phyloP scores from a whole-genome alignment of 148 eudicot species.

The Silene uniflora region DNA sequence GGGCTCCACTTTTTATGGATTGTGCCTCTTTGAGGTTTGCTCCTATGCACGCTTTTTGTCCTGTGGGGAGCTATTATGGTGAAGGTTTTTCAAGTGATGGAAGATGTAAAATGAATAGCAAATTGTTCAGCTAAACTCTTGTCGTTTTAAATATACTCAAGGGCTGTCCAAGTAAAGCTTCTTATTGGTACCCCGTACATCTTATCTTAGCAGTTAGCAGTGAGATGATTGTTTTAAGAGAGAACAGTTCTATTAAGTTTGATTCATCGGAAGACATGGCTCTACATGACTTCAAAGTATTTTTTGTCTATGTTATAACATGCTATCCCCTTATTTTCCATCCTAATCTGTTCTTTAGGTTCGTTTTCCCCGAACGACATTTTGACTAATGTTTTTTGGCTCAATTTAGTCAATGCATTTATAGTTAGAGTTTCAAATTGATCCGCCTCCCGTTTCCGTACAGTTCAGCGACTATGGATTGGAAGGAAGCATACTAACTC shows the following conservation, averaged over 20 bases:
- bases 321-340: neutral
- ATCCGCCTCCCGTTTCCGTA: neutral
- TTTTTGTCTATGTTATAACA: neutral
- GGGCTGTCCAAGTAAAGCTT: neutral
- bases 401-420: neutral
- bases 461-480: conserved; percentile 59
- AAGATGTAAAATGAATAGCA: neutral
- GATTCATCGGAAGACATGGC: neutral
- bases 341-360: neutral
- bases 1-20: too few relatives aligned
- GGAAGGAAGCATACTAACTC: conserved; percentile 63
- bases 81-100: neutral
- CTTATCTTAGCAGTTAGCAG: neutral
- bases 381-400: neutral
- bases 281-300: neutral
- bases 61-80: neutral
- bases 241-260: neutral
- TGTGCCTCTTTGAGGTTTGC: neutral
- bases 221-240: neutral
- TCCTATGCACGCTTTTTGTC: neutral
- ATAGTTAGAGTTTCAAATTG: neutral
- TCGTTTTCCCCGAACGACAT: too few relatives aligned
- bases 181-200: neutral
- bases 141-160: neutral
- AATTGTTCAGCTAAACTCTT: neutral